phyloP scores from a whole-genome alignment of 257 asterid genomes.

The Solanum tarapatanum region DNA sequence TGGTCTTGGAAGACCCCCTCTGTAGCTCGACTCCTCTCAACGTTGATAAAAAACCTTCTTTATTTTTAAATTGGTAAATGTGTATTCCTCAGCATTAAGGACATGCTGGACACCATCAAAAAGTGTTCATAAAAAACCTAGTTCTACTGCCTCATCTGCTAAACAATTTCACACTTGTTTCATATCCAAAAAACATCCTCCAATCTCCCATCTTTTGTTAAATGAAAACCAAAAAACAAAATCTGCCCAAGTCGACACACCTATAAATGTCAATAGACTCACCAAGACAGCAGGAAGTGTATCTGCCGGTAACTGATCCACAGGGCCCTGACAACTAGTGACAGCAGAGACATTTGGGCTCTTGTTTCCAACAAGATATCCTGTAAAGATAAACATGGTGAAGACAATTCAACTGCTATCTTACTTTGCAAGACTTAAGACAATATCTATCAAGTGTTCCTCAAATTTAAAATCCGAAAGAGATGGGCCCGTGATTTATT shows the following conservation, averaged over 20 bases:
- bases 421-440: background rate
- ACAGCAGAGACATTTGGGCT: slow-evolving; percentile 25
- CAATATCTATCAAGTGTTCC: background rate
- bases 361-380: slow-evolving; percentile 19
- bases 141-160: background rate
- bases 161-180: background rate
- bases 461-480: background rate
- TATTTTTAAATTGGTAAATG: no score
- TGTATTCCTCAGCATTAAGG: no score
- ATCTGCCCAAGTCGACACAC: background rate
- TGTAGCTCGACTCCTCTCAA: background rate
- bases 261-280: background rate
- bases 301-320: slow-evolving; percentile 27
- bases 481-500: background rate
- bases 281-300: slow-evolving; percentile 10
- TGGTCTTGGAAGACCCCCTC: background rate
- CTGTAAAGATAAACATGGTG: slow-evolving; percentile 24
- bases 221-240: background rate
- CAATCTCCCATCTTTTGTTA: background rate
- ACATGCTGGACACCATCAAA: no score
- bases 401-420: background rate
- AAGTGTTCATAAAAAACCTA: background rate
- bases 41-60: background rate
- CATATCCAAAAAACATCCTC: background rate
- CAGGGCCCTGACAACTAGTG: slow-evolving; percentile 20